Evolutionary conservation across 164 flowering plant species (phyloP).

Genomic region (Nymphaea colorata): DNA sequence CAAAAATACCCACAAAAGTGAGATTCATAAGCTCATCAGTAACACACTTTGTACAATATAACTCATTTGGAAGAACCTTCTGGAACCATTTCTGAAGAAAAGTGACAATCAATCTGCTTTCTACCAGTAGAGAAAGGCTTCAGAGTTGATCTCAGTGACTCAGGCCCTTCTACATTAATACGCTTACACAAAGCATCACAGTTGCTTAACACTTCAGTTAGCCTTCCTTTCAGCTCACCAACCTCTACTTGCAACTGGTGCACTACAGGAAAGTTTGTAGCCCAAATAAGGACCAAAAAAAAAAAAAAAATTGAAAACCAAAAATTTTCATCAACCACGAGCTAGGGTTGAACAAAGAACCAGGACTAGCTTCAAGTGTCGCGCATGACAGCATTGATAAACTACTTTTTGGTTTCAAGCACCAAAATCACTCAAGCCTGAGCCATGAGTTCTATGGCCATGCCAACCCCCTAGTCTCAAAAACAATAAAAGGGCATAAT

Average conservation of each 20-base stretch:
- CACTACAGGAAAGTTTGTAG: constrained; percentile 33
- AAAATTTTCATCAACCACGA: neutral
- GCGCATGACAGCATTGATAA: neutral
- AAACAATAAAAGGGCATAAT: neutral
- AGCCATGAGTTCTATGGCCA: neutral
- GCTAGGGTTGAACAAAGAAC: neutral
- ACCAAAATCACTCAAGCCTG: too few relatives aligned
- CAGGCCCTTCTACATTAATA: constrained; percentile 71
- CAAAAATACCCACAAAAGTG: too few relatives aligned
- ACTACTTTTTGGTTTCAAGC: neutral
- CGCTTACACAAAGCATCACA: constrained; percentile 91
- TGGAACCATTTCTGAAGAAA: neutral
- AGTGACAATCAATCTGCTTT: neutral
- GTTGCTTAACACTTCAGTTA: constrained; percentile 83
- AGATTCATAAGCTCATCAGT: neutral
- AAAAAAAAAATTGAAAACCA: neutral
- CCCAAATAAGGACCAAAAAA: neutral
- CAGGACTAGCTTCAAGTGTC: neutral
- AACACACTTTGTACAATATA: neutral
- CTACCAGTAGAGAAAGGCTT: constrained; percentile 44
- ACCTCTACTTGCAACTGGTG: constrained; percentile 83
- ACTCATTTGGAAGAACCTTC: neutral
- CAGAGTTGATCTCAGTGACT: constrained; percentile 53
- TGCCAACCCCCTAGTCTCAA: neutral
- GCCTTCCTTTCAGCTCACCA: constrained; percentile 91